Evolutionary conservation across 306 rosid genomes (phyloP), one percentile per base, ranked within the genome.

Genomic region (Acacia acuminata): DNA sequence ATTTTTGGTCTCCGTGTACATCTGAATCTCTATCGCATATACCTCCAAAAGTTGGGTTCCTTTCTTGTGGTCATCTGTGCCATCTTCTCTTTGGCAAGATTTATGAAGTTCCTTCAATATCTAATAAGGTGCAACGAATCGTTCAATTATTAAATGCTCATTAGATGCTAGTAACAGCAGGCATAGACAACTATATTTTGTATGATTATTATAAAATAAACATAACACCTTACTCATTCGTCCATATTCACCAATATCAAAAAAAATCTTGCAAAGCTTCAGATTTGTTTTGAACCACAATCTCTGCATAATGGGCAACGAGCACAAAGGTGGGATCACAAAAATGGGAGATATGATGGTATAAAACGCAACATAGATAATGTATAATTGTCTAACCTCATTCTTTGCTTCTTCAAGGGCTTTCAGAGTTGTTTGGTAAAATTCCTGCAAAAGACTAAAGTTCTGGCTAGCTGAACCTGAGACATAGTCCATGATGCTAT

Each of bases 361-460:
- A 44, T 30, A 76, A 38, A 38, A 73, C 6, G 51, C 73, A 25
- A 45, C 67, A 44, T 53, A 83, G 71, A 88, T 51, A 55, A 55
- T 44, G 34, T 44, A 38, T 51, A 24, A 58, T 77, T 48, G 71
- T 72, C 84, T 61, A 43, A 96, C 99, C 97, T 93, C 99, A 64
- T 96, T 96, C 85, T 92, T 96, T 79, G 99, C 99, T 87, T 96
- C 99, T 90, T 96, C 99, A 83, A 96, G 98, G 64, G 97, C 96
- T 81, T 90, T 89, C 79, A 96, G 85, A 83, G 99, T 96, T 60
- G 98, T 96, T 86, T 96, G 97, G 85, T 96, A 94, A 83, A 96
- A 96, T 79, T 96, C 99, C 85, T 91, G 98, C 87, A 96, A 87
- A 77, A 96, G 98, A 74, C 92, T 88, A 68, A 91, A 92, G 84